Conservation (phyloP, 2,329 filamentous ascomycete genomes). For the Penicillium concentricum region DNA sequence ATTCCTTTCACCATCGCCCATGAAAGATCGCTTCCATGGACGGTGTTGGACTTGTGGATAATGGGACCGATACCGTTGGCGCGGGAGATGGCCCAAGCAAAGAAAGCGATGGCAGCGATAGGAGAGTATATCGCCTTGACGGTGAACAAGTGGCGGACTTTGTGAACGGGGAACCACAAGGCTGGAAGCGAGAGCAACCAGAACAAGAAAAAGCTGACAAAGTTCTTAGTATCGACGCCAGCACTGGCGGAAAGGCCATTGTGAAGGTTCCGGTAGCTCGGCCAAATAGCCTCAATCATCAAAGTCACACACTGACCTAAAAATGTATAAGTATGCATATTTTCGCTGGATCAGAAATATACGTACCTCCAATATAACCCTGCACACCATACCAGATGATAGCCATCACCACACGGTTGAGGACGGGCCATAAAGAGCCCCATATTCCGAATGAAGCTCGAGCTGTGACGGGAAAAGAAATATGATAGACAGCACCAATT, state of each 20-base stretch:
- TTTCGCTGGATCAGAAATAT: not conserved
- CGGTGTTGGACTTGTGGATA: slow-evolving; percentile 63
- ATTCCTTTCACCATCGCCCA: slow-evolving; percentile 84
- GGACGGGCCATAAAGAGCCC: slow-evolving; percentile 84
- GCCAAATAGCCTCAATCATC: slow-evolving; percentile 86
- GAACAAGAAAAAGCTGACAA: slow-evolving; percentile 82
- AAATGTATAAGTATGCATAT: not conserved
- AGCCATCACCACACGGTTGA: slow-evolving; percentile 84
- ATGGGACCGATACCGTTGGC: slow-evolving; percentile 84
- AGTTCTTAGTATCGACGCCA: slow-evolving; percentile 72
- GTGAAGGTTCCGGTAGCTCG: slow-evolving; percentile 57
- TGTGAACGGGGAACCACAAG: slow-evolving; percentile 85
- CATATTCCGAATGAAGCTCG: slow-evolving; percentile 83
- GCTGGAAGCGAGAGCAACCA: slow-evolving; percentile 78
- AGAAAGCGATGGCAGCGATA: slow-evolving; percentile 76
- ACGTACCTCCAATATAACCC: slow-evolving; percentile 67
- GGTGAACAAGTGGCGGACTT: slow-evolving; percentile 86
- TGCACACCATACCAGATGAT: slow-evolving; percentile 82
- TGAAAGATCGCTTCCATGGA: slow-evolving; percentile 66
- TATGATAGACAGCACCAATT: slow-evolving; percentile 83
- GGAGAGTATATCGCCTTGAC: slow-evolving; percentile 86
- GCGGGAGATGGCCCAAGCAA: slow-evolving; percentile 80
- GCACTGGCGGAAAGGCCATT: slow-evolving; percentile 65
- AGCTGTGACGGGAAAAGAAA: slow-evolving; percentile 79
- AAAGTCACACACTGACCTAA: slow-evolving; percentile 75